Evolutionary conservation across 1,284 basidiomycete genomes (phyloP).

Genomic region (Agroathelia rolfsii): DNA sequence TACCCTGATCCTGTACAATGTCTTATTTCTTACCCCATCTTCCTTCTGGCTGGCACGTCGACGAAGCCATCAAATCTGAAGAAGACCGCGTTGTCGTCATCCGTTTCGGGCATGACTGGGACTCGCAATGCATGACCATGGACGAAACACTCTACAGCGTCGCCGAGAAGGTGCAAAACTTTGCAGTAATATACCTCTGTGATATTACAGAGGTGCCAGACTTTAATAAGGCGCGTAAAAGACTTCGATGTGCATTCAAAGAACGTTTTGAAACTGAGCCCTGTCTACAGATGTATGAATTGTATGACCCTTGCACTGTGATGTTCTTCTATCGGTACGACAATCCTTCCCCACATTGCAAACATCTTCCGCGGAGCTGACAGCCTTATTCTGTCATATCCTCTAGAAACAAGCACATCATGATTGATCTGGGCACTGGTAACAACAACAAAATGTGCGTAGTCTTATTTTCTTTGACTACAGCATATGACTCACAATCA

Average conservation of each 20-base stretch:
- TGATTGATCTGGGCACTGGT: constrained; percentile 98
- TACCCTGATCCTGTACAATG: constrained; percentile 41
- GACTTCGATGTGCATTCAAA: constrained; percentile 8
- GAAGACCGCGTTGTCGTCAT: constrained; percentile 94
- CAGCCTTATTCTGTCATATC: constrained; percentile 1
- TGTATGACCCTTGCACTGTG: constrained; percentile 92
- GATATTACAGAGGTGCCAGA: constrained; percentile 98
- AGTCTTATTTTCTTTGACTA: no score
- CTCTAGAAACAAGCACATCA: constrained; percentile 93
- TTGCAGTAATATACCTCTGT: constrained; percentile 91
- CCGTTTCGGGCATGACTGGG: constrained; percentile 94
- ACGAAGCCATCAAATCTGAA: constrained; percentile 96
- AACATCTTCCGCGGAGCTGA: constrained; percentile 4
- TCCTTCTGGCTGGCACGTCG: constrained; percentile 94
- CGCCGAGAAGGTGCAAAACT: constrained; percentile 96
- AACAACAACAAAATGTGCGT: constrained; percentile 99
- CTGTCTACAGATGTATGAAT: constrained; percentile 95
- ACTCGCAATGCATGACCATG: constrained; percentile 96
- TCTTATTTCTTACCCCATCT: constrained; percentile 87
- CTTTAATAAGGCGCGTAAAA: constrained; percentile 85
- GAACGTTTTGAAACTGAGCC: no score
- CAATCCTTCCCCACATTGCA: constrained; percentile 4
- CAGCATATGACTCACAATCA: constrained; percentile 6
- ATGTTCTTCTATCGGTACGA: constrained; percentile 95
- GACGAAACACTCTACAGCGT: constrained; percentile 94